phyloP scores from a whole-genome alignment of 1,139 yeast species.

The Geotrichum restrictum region DNA sequence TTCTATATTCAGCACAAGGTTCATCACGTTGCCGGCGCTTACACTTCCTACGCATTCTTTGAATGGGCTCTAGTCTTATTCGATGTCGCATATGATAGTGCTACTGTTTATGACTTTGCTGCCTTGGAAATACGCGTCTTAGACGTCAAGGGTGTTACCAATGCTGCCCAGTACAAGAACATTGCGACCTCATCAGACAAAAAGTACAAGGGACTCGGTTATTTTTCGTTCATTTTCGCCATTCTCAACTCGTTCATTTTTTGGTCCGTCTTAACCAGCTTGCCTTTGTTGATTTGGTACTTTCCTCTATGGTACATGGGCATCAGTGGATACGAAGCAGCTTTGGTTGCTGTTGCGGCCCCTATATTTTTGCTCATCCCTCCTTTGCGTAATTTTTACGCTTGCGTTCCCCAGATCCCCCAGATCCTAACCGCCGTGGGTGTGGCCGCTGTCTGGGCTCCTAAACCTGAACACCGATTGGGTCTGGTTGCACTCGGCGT shows the following conservation, averaged over 20 bases:
- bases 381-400: slow-evolving; percentile 48
- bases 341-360: slow-evolving; percentile 54
- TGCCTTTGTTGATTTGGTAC: slow-evolving; percentile 88
- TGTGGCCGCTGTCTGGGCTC: slow-evolving; percentile 67
- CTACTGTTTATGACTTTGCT: slow-evolving; percentile 67
- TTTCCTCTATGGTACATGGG: slow-evolving; percentile 99
- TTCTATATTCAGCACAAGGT: slow-evolving; percentile 93
- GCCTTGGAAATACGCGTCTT: slow-evolving; percentile 50
- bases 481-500: slow-evolving; percentile 64
- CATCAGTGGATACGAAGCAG: slow-evolving; percentile 86
- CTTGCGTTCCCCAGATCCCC: slow-evolving; percentile 50
- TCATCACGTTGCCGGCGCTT: slow-evolving; percentile 84
- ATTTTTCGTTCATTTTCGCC: slow-evolving; percentile 31
- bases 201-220: slow-evolving; percentile 32
- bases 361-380: slow-evolving; percentile 58
- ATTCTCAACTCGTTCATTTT: slow-evolving; percentile 50
- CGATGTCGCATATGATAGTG: slow-evolving; percentile 80
- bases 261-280: slow-evolving; percentile 79
- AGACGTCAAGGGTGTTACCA: slow-evolving; percentile 39
- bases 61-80: slow-evolving; percentile 86
- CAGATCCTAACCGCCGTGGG: slow-evolving; percentile 61
- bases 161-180: slow-evolving; percentile 24
- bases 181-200: slow-evolving; percentile 20
- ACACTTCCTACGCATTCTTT: slow-evolving; percentile 86
- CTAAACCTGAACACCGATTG: slow-evolving; percentile 66